Base-by-base conservation (phyloP, 768 basidiomycete genomes). In the Mycena rebaudengoi region DNA sequence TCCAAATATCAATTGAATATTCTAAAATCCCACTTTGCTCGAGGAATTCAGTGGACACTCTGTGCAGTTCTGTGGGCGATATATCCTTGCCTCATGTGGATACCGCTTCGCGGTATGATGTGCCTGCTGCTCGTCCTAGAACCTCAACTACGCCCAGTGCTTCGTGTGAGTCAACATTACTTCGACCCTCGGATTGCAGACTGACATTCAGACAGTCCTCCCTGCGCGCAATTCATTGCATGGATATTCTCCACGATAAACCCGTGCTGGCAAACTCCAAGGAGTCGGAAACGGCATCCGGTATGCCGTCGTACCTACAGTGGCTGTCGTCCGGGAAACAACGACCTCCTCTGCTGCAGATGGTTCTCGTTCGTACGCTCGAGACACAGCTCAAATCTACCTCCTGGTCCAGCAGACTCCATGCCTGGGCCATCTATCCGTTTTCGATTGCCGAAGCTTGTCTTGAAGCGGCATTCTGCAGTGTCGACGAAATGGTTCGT, bases 101-200 rank as follows among this genome's bases (percentile, higher is more conserved):
- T 64, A 35, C 62, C 62, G 18, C 62, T 64, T 35, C 55, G 62
- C 2, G 62, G 62, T 3, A 58, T 64, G 62, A 64, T 64, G n/a
- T 64, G 62, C 30, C 35, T 64, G 16, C 13, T 64, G 28, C 62
- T 64, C 11, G 62, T 64, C 26, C 43, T 64, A 6, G 55, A 64
- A 16, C 62, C 62, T 0, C 55, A 51, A 41, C 50, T 64, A 11
- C 48, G 62, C 7, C 55, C 62, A 16, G 52, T 58, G 14, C 29
- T 64, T 29, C 62, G 50, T 1, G 62, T 64, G 28, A 32, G 62
- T 32, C 28, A 28, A 51, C 30, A 23, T 23, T 25, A 23, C 12
- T 7, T 26, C 25, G 16, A 16, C 11, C 12, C 7, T 37, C 21
- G 2, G 6, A 33, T 14, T 29, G 11, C 11, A 26, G 2, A 18